Evolutionary conservation across 2,329 filamentous ascomycete genomes (phyloP).

Genomic region (Colletotrichum kahawae): DNA sequence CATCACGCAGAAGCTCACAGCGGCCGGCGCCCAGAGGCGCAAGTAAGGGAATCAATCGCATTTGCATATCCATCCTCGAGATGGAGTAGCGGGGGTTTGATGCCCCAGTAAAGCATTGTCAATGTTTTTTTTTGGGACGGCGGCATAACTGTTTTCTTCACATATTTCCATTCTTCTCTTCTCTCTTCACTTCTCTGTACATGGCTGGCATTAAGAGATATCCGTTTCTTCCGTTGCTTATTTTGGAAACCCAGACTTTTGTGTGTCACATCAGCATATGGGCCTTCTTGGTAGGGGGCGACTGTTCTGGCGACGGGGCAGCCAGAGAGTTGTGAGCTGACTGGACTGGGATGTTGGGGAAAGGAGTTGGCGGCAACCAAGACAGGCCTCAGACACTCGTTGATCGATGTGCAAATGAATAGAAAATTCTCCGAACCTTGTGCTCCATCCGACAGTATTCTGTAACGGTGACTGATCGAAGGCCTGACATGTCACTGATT

Average conservation of each 20-base stretch:
- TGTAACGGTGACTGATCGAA: not conserved
- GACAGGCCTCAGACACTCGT: not conserved
- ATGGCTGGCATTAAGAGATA: not conserved
- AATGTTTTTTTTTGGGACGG: not conserved
- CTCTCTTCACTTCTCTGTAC: not conserved
- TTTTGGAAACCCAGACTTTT: not conserved
- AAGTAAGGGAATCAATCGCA: not conserved
- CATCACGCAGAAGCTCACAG: conserved; percentile 24
- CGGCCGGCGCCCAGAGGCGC: conserved; percentile 18
- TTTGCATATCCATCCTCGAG: not conserved
- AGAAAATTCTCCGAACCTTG: not conserved
- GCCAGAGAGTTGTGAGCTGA: not conserved
- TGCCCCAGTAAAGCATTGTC: not conserved
- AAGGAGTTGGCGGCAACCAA: not conserved
- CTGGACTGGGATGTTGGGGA: not conserved
- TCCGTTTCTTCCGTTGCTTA: not conserved
- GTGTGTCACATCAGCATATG: not conserved
- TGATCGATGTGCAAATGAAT: not conserved
- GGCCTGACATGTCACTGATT: not conserved
- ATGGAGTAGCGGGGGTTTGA: not conserved
- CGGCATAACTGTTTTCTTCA: not conserved
- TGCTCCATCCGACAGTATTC: not conserved
- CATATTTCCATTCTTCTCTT: not conserved
- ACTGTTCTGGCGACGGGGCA: not conserved
- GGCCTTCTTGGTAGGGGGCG: not conserved